phyloP scores from a whole-genome alignment of 2,329 filamentous ascomycete species.

The Dactylellina leptospora region DNA sequence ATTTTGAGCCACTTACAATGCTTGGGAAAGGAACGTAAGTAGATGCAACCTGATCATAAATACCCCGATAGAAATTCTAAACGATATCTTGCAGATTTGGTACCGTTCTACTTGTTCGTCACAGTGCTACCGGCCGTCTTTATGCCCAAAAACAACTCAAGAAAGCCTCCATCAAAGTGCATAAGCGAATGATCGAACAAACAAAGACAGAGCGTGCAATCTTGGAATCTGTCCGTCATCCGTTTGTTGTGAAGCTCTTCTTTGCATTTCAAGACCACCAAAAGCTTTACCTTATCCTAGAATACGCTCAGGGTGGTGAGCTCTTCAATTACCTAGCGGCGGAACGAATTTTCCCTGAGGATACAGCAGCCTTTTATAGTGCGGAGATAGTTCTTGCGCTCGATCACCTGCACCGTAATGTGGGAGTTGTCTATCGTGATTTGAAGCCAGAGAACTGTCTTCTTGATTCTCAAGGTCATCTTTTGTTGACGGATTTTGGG shows the following conservation, averaged over 20 bases:
- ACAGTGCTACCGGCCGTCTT: slow-evolving; percentile 82
- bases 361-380: slow-evolving; percentile 95
- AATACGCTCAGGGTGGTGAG: slow-evolving; percentile 97
- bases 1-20: slow-evolving; percentile 90
- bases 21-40: slow-evolving; percentile 87
- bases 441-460: slow-evolving; percentile 98
- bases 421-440: slow-evolving; percentile 95
- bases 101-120: slow-evolving; percentile 91
- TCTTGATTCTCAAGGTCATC: slow-evolving; percentile 86
- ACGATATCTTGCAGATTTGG: slow-evolving; percentile 66
- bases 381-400: slow-evolving; percentile 95
- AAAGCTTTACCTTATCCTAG: slow-evolving; percentile 95
- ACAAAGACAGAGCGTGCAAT: slow-evolving; percentile 97
- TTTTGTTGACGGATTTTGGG: slow-evolving; percentile 95
- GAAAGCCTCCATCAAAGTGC: slow-evolving; percentile 92
- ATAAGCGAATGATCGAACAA: slow-evolving; percentile 95
- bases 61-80: neutral
- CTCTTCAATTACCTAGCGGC: slow-evolving; percentile 93
- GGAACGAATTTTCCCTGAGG: slow-evolving; percentile 93
- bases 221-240: slow-evolving; percentile 91
- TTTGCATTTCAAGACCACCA: slow-evolving; percentile 99
- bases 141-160: slow-evolving; percentile 99
- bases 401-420: slow-evolving; percentile 87
- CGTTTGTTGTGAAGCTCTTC: slow-evolving; percentile 96
- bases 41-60: neutral